phyloP scores from a whole-genome alignment of 2,329 filamentous ascomycete species.

The Kalaharituber pfeilii region DNA sequence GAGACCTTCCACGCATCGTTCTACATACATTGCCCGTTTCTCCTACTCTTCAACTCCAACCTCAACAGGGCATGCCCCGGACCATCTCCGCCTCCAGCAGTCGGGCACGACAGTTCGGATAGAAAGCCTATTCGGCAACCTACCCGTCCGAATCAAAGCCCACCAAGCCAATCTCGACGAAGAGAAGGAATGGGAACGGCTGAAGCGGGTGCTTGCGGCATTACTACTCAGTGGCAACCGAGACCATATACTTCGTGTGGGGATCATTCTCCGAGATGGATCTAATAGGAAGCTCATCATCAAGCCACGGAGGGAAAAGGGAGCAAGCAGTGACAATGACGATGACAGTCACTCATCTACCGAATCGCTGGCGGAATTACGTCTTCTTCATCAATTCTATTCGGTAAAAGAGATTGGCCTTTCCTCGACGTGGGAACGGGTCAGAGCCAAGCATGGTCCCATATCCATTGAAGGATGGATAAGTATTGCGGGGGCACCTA shows the following conservation, averaged over 20 bases:
- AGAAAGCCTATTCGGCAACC: conserved; percentile 20
- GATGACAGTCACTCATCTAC: too few relatives aligned
- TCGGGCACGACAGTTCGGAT: conserved; percentile 18
- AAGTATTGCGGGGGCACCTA: conserved; percentile 8
- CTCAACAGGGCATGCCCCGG: conserved; percentile 26
- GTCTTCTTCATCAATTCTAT: conserved; percentile 12
- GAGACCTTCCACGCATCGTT: conserved; percentile 41
- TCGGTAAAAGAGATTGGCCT: conserved; percentile 3
- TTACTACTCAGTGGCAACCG: conserved; percentile 12
- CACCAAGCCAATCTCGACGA: conserved; percentile 14
- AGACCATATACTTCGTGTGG: conserved; percentile 1
- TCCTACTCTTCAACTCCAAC: conserved; percentile 15
- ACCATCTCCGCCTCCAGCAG: conserved; percentile 38
- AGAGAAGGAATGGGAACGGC: conserved; percentile 17
- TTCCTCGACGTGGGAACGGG: conserved; percentile 12
- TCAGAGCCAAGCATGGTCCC: conserved; percentile 10
- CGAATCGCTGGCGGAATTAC: conserved; percentile 9
- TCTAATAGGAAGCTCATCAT: conserved; percentile 2
- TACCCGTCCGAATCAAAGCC: conserved; percentile 20
- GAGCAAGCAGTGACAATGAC: background rate
- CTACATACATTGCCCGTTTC: conserved; percentile 23
- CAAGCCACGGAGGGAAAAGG: conserved; percentile 6
- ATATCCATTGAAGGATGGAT: conserved; percentile 16
- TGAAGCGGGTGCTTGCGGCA: conserved; percentile 13
- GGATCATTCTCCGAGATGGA: conserved; percentile 15